Conservation (phyloP, 2,329 filamentous ascomycete genomes). For the Clonostachys rosea region DNA sequence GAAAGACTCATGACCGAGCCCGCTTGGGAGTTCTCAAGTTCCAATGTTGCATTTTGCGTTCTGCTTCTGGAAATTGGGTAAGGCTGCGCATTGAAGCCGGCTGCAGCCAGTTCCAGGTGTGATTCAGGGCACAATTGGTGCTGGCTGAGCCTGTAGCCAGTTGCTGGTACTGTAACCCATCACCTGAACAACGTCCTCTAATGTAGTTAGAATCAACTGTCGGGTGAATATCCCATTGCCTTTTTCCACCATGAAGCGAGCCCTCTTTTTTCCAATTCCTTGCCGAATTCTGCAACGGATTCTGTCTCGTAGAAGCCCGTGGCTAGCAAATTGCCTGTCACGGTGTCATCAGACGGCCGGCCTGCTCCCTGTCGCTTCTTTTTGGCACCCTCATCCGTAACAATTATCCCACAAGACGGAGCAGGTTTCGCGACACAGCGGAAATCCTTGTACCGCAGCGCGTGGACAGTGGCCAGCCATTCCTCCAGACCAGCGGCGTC, state of each 20-base stretch:
- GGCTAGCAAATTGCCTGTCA: neutral
- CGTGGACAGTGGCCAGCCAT: slow-evolving; percentile 63
- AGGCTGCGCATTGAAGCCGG: too few species aligned
- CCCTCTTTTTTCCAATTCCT: slow-evolving; percentile 54
- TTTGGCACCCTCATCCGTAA: neutral
- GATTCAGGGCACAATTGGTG: too few species aligned
- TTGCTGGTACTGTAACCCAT: too few species aligned
- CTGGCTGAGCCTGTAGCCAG: too few species aligned
- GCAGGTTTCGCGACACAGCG: slow-evolving; percentile 54
- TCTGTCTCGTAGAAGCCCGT: slow-evolving; percentile 50
- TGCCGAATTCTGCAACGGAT: slow-evolving; percentile 60
- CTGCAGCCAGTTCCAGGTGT: too few species aligned
- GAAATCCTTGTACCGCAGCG: slow-evolving; percentile 69
- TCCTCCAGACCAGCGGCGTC: slow-evolving; percentile 47
- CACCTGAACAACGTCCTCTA: too few species aligned
- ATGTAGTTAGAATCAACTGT: neutral
- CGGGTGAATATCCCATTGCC: slow-evolving; percentile 53
- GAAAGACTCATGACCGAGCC: too few species aligned
- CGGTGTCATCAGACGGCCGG: neutral
- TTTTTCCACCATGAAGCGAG: slow-evolving; percentile 62
- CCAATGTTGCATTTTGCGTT: too few species aligned
- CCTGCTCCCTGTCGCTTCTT: neutral
- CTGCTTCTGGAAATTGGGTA: too few species aligned
- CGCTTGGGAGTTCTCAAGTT: too few species aligned
- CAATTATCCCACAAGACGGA: slow-evolving; percentile 5